Evolutionary conservation across 257 asterid genomes (phyloP).

Genomic region (Parsonsia alboflavescens): DNA sequence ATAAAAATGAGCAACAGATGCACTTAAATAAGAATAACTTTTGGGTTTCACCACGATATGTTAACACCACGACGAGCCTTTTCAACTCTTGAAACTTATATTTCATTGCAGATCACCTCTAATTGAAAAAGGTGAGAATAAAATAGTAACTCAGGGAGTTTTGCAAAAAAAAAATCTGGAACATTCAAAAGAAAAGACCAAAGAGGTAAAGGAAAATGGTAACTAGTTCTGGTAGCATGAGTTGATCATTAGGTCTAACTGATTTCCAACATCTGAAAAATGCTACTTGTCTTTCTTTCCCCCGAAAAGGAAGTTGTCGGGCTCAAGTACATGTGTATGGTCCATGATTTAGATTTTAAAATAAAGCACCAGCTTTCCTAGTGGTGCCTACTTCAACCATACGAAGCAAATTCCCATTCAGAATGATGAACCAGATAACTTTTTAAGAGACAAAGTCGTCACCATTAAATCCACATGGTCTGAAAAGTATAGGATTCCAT

Average conservation of each 20-base stretch:
- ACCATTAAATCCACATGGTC: neutral
- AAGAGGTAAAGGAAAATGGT: neutral
- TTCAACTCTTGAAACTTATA: neutral
- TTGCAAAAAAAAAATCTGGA: neutral
- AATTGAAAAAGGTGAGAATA: neutral
- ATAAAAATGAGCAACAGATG: slow-evolving; percentile 4
- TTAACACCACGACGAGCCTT: neutral
- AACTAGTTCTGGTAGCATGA: neutral
- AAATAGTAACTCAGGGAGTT: neutral
- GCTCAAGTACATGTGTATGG: neutral
- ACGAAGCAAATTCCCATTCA: neutral
- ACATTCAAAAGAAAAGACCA: neutral
- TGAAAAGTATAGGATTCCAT: neutral
- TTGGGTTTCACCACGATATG: neutral
- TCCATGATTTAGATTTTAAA: neutral
- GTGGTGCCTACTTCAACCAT: neutral
- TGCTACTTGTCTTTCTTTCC: neutral
- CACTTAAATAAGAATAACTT: neutral
- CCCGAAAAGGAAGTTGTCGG: neutral
- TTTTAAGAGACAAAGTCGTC: neutral
- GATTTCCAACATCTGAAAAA: neutral
- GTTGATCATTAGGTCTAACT: neutral
- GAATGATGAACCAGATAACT: neutral
- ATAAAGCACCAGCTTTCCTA: neutral
- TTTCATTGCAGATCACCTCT: neutral